Conservation (phyloP, 1,284 basidiomycete genomes). For the Polyporus tsugae region DNA sequence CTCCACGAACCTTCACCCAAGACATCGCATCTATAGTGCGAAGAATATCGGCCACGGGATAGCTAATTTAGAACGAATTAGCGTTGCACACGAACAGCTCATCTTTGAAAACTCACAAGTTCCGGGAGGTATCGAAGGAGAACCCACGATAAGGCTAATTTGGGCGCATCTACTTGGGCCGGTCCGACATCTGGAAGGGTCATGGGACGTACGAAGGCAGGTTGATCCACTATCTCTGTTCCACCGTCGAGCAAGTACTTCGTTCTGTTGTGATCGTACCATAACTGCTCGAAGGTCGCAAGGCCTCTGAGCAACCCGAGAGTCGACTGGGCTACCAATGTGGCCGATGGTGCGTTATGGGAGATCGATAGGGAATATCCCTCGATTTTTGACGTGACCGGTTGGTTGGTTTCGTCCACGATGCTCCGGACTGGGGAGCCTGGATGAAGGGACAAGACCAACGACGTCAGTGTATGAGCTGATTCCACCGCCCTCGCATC, state of each 20-base stretch:
- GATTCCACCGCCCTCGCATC: conserved; percentile 42
- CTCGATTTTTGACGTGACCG: conserved; percentile 64
- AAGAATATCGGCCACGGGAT: conserved; percentile 69
- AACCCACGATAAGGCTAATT: conserved; percentile 78
- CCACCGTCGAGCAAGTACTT: conserved; percentile 69
- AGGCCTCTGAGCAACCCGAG: conserved; percentile 83
- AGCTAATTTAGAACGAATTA: conserved; percentile 44
- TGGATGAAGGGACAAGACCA: conserved; percentile 50
- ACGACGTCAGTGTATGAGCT: conserved; percentile 37
- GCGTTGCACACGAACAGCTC: not conserved
- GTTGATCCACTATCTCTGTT: conserved; percentile 62
- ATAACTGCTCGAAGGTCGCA: conserved; percentile 83
- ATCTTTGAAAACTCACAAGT: conserved; percentile 46
- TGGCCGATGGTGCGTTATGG: conserved; percentile 63
- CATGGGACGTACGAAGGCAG: conserved; percentile 59
- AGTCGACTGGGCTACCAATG: conserved; percentile 71
- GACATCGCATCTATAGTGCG: conserved; percentile 86
- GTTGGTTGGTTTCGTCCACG: conserved; percentile 57
- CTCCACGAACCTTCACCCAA: conserved; percentile 72
- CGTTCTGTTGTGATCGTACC: conserved; percentile 59
- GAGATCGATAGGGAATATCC: conserved; percentile 69
- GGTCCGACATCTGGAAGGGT: not conserved
- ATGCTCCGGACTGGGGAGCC: conserved; percentile 47
- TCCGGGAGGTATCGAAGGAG: conserved; percentile 80
- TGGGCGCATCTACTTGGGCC: not conserved